Base-by-base conservation (phyloP, 257 asterid species). In the Forsythia viridissima region DNA sequence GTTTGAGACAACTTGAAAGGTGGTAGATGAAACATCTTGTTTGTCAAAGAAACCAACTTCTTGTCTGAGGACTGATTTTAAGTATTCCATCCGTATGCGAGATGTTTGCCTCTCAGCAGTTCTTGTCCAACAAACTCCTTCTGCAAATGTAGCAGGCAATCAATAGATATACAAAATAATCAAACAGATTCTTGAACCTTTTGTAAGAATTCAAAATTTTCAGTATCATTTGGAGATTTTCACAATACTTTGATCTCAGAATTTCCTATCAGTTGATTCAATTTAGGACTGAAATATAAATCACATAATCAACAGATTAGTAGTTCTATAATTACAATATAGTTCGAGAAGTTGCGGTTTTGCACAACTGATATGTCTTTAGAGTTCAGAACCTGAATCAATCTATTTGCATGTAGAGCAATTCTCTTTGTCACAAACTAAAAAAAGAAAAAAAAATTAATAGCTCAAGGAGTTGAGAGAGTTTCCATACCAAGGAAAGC, bases 51-150 rank as follows among this genome's bases (percentile, higher is more conserved):
- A 87, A 37, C 83, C 81, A 1, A 85, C 88, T 75, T 87, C 90
- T 80, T 84, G 90, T 59, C 90, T 80, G 30, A 87, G 88, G 69
- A 85, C 87, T 12, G 91, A 80, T 74, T 78, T 83, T 37, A 85
- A 38, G 52, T 85, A 85, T 40, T 85, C 85, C 46, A 71, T 72
- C 37, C 87, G 77, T 72, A 85, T 79, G 78, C 86, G 74, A 55
- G 89, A 87, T 71, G 91, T 85, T 79, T 85, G 89, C 77, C 89
- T 83, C 87, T 85, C 91, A 5, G 89, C 86, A 67, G 91, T 85
- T 85, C 87, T 83, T 40, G 91, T 85, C 91, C 91, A 85, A 76
- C 89, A 87, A 70, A 87, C 43, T 70, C 86, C 91, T 76, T 85
- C 90, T 87, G 84, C 52, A 78, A 42, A 77, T 36, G 8, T 59